Conservation (phyloP, 371 early-diverging fungal genomes). For the Mucor circinelloides region DNA sequence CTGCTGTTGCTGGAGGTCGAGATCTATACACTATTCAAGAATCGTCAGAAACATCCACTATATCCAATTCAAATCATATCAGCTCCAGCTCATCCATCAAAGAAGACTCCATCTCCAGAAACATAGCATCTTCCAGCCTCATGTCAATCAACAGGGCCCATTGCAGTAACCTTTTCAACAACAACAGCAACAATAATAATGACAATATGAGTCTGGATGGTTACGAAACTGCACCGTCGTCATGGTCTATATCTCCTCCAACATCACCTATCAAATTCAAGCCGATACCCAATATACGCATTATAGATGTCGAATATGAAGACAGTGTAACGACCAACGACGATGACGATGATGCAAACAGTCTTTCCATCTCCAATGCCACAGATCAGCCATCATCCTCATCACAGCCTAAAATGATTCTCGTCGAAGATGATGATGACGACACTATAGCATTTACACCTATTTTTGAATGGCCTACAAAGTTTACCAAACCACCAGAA, state of each 20-base stretch:
- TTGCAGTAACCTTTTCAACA: not conserved
- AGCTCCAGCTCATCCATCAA: not conserved
- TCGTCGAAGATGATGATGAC: not conserved
- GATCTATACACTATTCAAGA: conserved; percentile 18
- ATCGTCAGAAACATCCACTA: conserved; percentile 1
- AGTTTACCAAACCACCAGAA: not conserved
- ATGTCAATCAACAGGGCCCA: not conserved
- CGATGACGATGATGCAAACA: not conserved
- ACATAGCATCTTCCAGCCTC: not conserved
- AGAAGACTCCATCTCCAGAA: not conserved
- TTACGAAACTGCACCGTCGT: not conserved
- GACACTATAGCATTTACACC: not conserved
- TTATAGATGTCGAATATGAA: not conserved
- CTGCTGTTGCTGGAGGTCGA: not conserved
- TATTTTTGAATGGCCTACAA: not conserved
- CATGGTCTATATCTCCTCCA: not conserved
- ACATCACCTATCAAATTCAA: conserved; percentile 1
- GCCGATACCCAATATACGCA: not conserved
- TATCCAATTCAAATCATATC: not conserved
- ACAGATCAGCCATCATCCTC: not conserved
- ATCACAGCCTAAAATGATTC: not conserved
- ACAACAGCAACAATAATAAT: not conserved
- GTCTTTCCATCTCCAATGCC: not conserved
- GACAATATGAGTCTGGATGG: not conserved
- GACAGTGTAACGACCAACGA: not conserved